phyloP scores from a whole-genome alignment of 2,329 filamentous ascomycete genomes.

The Dactylonectria estremocensis region DNA sequence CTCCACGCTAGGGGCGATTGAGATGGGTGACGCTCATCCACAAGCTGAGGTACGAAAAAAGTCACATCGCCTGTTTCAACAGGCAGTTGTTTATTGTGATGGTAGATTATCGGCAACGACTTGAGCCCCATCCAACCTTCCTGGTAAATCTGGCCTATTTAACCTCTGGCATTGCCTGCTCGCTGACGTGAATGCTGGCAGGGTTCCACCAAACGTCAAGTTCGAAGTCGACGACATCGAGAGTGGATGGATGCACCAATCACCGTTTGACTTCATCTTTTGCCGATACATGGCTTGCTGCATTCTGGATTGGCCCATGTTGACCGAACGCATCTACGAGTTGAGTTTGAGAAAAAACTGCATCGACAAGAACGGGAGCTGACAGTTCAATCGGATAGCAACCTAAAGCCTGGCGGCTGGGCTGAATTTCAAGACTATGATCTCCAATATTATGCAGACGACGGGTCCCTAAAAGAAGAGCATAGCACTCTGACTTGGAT shows the following conservation, averaged over 20 bases:
- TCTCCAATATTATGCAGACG: slow-evolving; percentile 47
- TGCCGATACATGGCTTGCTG: slow-evolving; percentile 51
- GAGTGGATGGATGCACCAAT: slow-evolving; percentile 42
- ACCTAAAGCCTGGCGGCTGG: slow-evolving; percentile 56
- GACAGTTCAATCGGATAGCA: slow-evolving; percentile 16
- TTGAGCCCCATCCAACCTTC: slow-evolving; percentile 51
- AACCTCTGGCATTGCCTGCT: not conserved
- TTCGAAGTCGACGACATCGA: slow-evolving; percentile 58
- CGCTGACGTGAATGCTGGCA: not conserved
- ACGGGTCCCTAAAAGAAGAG: slow-evolving; percentile 44
- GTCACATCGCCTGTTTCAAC: slow-evolving; percentile 33
- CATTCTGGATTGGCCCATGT: slow-evolving; percentile 51
- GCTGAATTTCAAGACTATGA: slow-evolving; percentile 51
- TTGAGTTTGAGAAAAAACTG: not conserved
- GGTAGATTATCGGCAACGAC: slow-evolving; percentile 49
- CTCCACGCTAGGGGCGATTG: slow-evolving; percentile 53
- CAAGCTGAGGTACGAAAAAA: slow-evolving; percentile 18
- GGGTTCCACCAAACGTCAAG: slow-evolving; percentile 53
- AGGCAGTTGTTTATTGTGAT: not conserved
- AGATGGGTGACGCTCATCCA: slow-evolving; percentile 54
- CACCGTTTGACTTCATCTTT: slow-evolving; percentile 56
- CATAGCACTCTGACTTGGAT: slow-evolving; percentile 43
- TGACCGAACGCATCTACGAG: slow-evolving; percentile 44
- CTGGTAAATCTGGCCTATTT: slow-evolving; percentile 33
- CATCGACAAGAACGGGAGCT: not conserved